Conservation (phyloP, 495 filamentous ascomycete genomes). For the Xeromyces bisporus region DNA sequence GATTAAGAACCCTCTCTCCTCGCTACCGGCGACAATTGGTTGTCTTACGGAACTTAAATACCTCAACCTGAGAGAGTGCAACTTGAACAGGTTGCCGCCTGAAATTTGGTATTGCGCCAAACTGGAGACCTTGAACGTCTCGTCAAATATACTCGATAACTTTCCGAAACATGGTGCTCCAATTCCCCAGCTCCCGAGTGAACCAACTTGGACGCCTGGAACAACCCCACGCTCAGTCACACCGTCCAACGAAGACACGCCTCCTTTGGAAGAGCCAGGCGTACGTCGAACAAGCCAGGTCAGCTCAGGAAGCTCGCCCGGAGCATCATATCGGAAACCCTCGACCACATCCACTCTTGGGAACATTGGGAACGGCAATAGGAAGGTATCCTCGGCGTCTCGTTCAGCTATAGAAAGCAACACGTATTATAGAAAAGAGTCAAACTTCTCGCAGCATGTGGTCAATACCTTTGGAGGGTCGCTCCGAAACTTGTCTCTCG, state of each 20-base stretch:
- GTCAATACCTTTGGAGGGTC: conserved; percentile 73
- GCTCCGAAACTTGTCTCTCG: conserved; percentile 67
- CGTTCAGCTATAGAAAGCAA: conserved; percentile 43
- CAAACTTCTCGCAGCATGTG: conserved; percentile 54
- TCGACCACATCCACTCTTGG: conserved; percentile 69
- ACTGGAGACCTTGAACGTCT: conserved; percentile 83
- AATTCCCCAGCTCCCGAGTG: conserved; percentile 39
- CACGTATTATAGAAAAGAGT: conserved; percentile 65
- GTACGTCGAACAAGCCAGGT: conserved; percentile 70
- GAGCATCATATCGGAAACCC: conserved; percentile 47
- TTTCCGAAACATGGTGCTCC: conserved; percentile 73
- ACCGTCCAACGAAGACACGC: conserved; percentile 65
- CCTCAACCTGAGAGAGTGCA: conserved; percentile 82
- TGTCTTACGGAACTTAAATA: conserved; percentile 67
- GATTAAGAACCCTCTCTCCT: conserved; percentile 69
- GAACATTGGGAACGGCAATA: conserved; percentile 46
- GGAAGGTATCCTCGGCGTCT: conserved; percentile 75
- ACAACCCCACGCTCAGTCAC: conserved; percentile 35
- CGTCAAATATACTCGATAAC: conserved; percentile 73
- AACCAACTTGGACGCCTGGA: conserved; percentile 29
- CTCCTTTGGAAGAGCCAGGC: conserved; percentile 43
- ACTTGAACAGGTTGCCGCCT: conserved; percentile 67
- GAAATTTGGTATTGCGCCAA: conserved; percentile 87
- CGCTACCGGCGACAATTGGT: conserved; percentile 72
- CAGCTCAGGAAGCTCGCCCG: conserved; percentile 57